A percentile compares a stretch with the other conserved stretches of the same genome.
phyloP scores from a whole-genome alignment of 768 basidiomycete genomes.

The Vishniacozyma victoriae region DNA sequence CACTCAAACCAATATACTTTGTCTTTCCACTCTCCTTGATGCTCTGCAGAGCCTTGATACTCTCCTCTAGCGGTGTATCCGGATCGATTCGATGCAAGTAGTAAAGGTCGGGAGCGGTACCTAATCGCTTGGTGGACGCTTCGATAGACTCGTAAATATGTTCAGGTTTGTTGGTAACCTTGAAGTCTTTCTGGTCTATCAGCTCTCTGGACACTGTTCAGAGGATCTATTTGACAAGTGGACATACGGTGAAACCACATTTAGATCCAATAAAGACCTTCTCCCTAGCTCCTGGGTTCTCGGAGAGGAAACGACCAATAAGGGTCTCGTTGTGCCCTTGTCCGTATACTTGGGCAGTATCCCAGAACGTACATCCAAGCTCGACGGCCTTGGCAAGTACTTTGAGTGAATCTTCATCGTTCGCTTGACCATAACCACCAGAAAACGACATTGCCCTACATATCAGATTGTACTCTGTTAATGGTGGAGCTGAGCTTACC shows the following conservation, averaged over 20 bases:
- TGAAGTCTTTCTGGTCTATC: neutral
- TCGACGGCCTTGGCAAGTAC: slow-evolving; percentile 17
- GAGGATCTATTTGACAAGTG: neutral
- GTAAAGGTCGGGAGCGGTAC: slow-evolving; percentile 24
- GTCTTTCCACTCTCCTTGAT: slow-evolving; percentile 34
- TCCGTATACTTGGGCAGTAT: slow-evolving; percentile 25
- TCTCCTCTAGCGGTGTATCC: slow-evolving; percentile 32
- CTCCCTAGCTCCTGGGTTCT: slow-evolving; percentile 15
- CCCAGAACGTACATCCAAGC: slow-evolving; percentile 31
- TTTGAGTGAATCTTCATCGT: slow-evolving; percentile 14
- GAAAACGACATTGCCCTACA: slow-evolving; percentile 18
- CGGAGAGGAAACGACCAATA: slow-evolving; percentile 24
- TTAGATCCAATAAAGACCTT: slow-evolving; percentile 26
- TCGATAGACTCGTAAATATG: slow-evolving; percentile 22
- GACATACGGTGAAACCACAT: slow-evolving; percentile 26
- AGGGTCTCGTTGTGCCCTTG: slow-evolving; percentile 23
- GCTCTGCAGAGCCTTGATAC: slow-evolving; percentile 28
- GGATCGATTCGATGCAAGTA: slow-evolving; percentile 39
- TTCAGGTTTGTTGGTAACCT: slow-evolving; percentile 12
- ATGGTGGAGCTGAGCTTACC: too few species aligned
- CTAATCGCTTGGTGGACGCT: slow-evolving; percentile 16
- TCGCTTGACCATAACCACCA: slow-evolving; percentile 5
- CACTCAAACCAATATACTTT: slow-evolving; percentile 40
- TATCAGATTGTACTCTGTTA: too few species aligned
- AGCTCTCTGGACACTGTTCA: neutral